Evolutionary conservation across 805 yeast genomes (phyloP), one percentile per base, ranked within the genome.

Genomic region (Maudiozyma turicensis): DNA sequence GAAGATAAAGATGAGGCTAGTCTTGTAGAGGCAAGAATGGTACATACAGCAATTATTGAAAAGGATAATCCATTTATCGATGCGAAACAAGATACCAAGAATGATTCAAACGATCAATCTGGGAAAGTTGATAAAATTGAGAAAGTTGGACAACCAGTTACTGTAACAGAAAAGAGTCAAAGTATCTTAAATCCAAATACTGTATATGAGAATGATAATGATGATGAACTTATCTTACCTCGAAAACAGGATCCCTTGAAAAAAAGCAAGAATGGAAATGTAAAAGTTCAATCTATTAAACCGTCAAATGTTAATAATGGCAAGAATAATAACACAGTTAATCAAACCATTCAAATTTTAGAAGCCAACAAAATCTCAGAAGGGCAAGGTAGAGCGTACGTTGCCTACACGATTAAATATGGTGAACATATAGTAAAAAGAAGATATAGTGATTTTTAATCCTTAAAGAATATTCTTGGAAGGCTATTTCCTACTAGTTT

Each of bases 361-460:
- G 69, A 66, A 37, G 65, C 68, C 3, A 57, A 53, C 32, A 64
- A 61, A 51, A 46, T 63, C 7, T 58, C 62, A 3, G 68, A 61
- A 42, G 65, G 67, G 1, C 67, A 63, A 49, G 64, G 68, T 13
- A 58, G 66, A 43, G 58, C 58, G 1, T 66, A 55, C 55, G 78
- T 91, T 35, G 86, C 86, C 0, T 91, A 91, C 63, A 80, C 95
- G 11, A 86, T 91, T 50, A 77, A 77, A 52, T 68, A 78, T 46
- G 70, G 77, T 6, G 57, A 56, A n/a, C 38, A 74, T 6, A 71
- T 75, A 13, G 88, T 87, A 7, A 76, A 85, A 33, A 73, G 98
- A 57, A 71, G 98, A 43, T 93, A 91, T 65, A 86, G 95, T 43
- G 99, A 93, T 62, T 93, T 93, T 65, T 97, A 88, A 60, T 77